phyloP scores from a whole-genome alignment of 2,329 filamentous ascomycete genomes.

The Dissoconium aciculare region DNA sequence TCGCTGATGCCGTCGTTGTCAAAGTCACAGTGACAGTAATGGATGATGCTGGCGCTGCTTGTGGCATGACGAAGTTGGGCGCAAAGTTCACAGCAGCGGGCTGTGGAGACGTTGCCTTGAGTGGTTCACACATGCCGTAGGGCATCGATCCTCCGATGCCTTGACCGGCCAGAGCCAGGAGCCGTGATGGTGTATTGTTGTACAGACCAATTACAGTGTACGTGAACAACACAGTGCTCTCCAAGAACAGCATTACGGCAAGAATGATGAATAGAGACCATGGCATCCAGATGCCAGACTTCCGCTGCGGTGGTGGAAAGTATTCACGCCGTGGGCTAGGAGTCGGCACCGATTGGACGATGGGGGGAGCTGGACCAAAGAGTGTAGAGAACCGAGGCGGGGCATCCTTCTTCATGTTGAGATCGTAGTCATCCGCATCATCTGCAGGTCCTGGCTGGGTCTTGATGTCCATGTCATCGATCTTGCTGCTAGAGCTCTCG shows the following conservation, averaged over 20 bases:
- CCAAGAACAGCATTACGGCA: slow-evolving; percentile 20
- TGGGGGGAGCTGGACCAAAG: slow-evolving; percentile 11
- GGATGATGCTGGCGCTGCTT: slow-evolving; percentile 3
- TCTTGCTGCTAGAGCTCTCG: slow-evolving; percentile 12
- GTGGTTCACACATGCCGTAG: slow-evolving; percentile 3
- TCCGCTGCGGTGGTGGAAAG: slow-evolving; percentile 14
- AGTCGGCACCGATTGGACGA: slow-evolving; percentile 8
- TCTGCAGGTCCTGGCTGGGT: slow-evolving; percentile 6
- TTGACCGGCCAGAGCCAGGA: slow-evolving; percentile 14
- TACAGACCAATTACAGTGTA: slow-evolving; percentile 26
- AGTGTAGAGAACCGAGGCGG: slow-evolving; percentile 23
- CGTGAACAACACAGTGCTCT: slow-evolving; percentile 24
- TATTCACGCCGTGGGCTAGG: slow-evolving; percentile 13
- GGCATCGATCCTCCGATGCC: slow-evolving; percentile 10
- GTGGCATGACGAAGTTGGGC: slow-evolving; percentile 21
- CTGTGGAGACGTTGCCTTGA: slow-evolving; percentile 1
- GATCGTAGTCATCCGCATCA: slow-evolving; percentile 10
- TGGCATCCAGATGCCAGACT: slow-evolving; percentile 21
- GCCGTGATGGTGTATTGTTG: slow-evolving; percentile 19
- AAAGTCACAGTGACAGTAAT: slow-evolving; percentile 7
- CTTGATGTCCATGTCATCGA: slow-evolving; percentile 9
- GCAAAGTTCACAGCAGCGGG: slow-evolving; percentile 20
- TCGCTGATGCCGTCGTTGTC: neutral
- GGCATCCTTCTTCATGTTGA: slow-evolving; percentile 16
- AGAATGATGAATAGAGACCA: slow-evolving; percentile 22